A percentile compares a stretch with the other conserved stretches of the same genome.
These are phyloP conservation scores for Trametes maxima DNA, from an alignment of 768 basidiomycete genomes.

Conservation along the genomic window DNA sequence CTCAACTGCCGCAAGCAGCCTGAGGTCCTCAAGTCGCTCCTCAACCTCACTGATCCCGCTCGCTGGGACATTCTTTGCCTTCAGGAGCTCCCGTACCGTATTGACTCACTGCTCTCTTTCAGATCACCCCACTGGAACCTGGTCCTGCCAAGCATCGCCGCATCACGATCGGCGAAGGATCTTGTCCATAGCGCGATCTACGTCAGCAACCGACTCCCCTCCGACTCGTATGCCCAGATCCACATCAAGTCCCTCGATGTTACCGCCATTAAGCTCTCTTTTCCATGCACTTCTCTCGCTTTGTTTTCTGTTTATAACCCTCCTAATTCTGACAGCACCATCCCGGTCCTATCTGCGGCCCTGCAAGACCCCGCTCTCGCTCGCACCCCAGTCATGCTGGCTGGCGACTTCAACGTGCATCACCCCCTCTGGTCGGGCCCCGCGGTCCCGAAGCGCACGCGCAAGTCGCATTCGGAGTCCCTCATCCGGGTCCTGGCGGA, in stretches of 20 bases:
- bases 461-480: too few species aligned
- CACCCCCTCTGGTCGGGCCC: too few species aligned
- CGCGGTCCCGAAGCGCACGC: too few species aligned
- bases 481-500: too few species aligned
- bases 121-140: conserved; percentile 4
- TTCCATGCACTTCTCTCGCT: not conserved
- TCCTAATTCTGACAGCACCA: not conserved
- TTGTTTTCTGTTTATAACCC: conserved; percentile 6
- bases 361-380: not conserved
- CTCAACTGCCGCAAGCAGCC: conserved; percentile 7
- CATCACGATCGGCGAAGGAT: not conserved
- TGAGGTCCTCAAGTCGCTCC: not conserved
- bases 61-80: not conserved
- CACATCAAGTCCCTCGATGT: not conserved
- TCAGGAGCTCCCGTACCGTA: not conserved
- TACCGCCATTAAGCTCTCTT: not conserved
- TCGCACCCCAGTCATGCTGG: not conserved
- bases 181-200: conserved; percentile 2
- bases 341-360: not conserved
- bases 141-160: not conserved
- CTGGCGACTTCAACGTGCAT: not conserved
- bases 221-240: conserved; percentile 6
- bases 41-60: not conserved
- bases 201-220: conserved; percentile 2
- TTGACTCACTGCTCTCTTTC: not conserved